phyloP scores from a whole-genome alignment of 495 filamentous ascomycete genomes.

The Pyronema domesticum region DNA sequence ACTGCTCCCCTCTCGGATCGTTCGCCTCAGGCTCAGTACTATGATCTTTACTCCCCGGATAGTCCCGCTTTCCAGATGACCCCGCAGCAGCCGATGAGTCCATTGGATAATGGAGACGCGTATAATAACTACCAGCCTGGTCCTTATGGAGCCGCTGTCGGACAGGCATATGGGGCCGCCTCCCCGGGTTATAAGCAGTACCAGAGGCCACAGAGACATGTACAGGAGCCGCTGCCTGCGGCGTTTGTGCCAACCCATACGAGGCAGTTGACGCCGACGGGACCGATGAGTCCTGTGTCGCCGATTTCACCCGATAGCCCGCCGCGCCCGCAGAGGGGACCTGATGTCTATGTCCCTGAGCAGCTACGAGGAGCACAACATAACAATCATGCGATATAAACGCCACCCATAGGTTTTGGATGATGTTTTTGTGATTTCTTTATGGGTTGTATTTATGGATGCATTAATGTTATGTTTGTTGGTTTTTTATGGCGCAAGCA shows the following conservation, averaged over 20 bases:
- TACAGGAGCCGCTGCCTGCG: too few relatives aligned
- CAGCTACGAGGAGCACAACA: background rate
- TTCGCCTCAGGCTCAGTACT: background rate
- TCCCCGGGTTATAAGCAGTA: too few relatives aligned
- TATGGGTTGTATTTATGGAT: background rate
- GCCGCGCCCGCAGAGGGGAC: background rate
- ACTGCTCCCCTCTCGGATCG: background rate
- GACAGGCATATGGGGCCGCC: too few relatives aligned
- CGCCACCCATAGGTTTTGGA: background rate
- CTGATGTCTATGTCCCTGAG: conserved; percentile 1
- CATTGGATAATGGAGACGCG: background rate
- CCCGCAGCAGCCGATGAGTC: background rate
- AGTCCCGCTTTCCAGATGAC: conserved; percentile 1
- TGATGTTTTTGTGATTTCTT: background rate
- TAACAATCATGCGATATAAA: background rate
- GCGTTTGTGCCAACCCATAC: too few relatives aligned
- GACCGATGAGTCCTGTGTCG: background rate
- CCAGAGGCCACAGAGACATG: too few relatives aligned
- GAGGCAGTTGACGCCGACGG: background rate
- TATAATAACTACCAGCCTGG: too few relatives aligned
- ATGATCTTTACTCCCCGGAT: conserved; percentile 1
- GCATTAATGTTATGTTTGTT: background rate
- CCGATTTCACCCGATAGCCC: background rate
- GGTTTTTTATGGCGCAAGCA: background rate
- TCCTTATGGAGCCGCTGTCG: too few relatives aligned